Percentiles rank a stretch among this genome's conserved stretches.
These are phyloP conservation scores for Epichloe aotearoae DNA, from an alignment of 2,329 filamentous ascomycete genomes.

Conservation along the genomic window DNA sequence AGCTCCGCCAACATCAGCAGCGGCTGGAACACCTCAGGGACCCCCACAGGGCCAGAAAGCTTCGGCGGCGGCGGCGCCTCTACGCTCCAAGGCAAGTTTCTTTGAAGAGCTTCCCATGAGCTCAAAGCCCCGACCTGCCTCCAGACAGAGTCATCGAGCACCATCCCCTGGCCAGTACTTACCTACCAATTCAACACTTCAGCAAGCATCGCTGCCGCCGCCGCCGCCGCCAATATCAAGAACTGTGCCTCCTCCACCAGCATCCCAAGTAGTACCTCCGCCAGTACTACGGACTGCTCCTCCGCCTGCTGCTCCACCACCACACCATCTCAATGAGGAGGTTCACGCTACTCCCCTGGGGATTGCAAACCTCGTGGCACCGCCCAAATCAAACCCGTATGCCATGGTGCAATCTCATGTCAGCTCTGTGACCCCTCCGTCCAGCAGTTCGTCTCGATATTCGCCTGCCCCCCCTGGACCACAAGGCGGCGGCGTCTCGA, in stretches of 20 bases:
- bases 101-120: slow-evolving; percentile 65
- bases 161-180: slow-evolving; percentile 24
- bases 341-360: slow-evolving; percentile 10
- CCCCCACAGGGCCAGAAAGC: slow-evolving; percentile 20
- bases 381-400: slow-evolving; percentile 40
- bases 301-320: slow-evolving; percentile 12
- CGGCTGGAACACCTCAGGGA: slow-evolving; percentile 15
- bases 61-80: slow-evolving; percentile 20
- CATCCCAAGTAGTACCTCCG: slow-evolving; percentile 9
- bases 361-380: slow-evolving; percentile 35
- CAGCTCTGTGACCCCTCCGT: slow-evolving; percentile 19
- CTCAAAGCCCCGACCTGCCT: slow-evolving; percentile 46
- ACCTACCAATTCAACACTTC: neutral
- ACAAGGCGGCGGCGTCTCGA: slow-evolving; percentile 21
- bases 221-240: slow-evolving; percentile 17
- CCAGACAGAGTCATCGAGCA: slow-evolving; percentile 35
- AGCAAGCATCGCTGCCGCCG: slow-evolving; percentile 14
- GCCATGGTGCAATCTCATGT: slow-evolving; percentile 28
- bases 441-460: slow-evolving; percentile 36
- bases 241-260: slow-evolving; percentile 13
- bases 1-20: neutral
- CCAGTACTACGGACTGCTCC: slow-evolving; percentile 8
- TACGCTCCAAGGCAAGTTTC: slow-evolving; percentile 42
- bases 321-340: slow-evolving; percentile 6
- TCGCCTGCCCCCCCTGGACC: slow-evolving; percentile 43